Conservation (phyloP, 1,139 yeast species). For the Scheffersomyces lignicola region DNA sequence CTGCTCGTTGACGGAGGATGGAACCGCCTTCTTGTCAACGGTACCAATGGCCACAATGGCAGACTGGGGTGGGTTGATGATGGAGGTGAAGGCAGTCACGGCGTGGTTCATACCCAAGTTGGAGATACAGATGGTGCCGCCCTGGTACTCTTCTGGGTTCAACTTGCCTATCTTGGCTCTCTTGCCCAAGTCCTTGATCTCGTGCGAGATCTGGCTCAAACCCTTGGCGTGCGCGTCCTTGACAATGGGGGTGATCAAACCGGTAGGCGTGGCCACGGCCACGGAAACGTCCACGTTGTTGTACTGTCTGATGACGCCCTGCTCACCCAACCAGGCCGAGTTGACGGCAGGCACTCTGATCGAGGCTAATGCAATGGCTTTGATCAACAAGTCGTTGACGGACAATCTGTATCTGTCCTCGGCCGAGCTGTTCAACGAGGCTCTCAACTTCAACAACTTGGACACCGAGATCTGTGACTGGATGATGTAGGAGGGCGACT, state of each 20-base stretch:
- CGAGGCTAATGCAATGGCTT: slow-evolving; percentile 90
- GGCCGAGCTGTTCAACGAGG: slow-evolving; percentile 80
- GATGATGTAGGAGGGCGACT: slow-evolving; percentile 89
- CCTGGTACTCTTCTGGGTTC: slow-evolving; percentile 95
- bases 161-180: slow-evolving; percentile 94
- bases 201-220: slow-evolving; percentile 72
- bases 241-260: slow-evolving; percentile 94
- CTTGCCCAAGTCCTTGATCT: slow-evolving; percentile 90
- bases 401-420: slow-evolving; percentile 90
- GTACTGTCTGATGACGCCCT: slow-evolving; percentile 91
- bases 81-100: slow-evolving; percentile 88
- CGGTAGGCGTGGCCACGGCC: slow-evolving; percentile 98
- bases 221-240: slow-evolving; percentile 88
- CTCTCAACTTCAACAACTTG: slow-evolving; percentile 89
- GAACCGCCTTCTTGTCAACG: slow-evolving; percentile 87
- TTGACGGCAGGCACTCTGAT: slow-evolving; percentile 91
- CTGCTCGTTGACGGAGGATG: slow-evolving; percentile 85
- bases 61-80: slow-evolving; percentile 96
- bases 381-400: slow-evolving; percentile 89
- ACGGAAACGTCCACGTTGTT: slow-evolving; percentile 93
- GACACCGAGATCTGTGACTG: slow-evolving; percentile 84
- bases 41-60: slow-evolving; percentile 95
- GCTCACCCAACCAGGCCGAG: slow-evolving; percentile 87
- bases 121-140: slow-evolving; percentile 97
- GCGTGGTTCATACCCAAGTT: slow-evolving; percentile 99